These are phyloP conservation scores for Crithidia sp. DNA, from an alignment of 208 protist genomes.

Conservation along the genomic window DNA sequence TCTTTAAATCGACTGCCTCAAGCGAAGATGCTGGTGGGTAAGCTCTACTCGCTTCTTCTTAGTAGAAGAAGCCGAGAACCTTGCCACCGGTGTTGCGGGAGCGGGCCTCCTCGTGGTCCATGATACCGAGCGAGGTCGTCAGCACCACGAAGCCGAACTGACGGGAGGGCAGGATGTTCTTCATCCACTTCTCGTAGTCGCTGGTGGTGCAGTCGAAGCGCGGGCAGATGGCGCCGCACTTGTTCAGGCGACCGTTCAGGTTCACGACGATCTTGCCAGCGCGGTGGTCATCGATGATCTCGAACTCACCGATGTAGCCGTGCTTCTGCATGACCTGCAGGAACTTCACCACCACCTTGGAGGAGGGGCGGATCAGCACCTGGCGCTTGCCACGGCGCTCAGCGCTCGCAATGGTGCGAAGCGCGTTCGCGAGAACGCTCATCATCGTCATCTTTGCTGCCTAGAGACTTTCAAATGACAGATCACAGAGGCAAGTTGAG, in stretches of 20 bases:
- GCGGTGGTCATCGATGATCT: slow-evolving; percentile 99
- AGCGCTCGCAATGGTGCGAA: slow-evolving; percentile 99
- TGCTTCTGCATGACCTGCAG: slow-evolving; percentile 99
- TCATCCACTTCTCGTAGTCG: slow-evolving; percentile 99
- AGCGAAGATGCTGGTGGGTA: slow-evolving; percentile 10
- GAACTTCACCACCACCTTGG: slow-evolving; percentile 99
- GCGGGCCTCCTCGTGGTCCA: slow-evolving; percentile 99
- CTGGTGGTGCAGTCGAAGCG: slow-evolving; percentile 97
- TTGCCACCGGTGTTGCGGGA: slow-evolving; percentile 99
- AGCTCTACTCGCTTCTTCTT: neutral
- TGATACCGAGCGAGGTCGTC: slow-evolving; percentile 99
- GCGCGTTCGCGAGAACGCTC: slow-evolving; percentile 98
- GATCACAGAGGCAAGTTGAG: neutral
- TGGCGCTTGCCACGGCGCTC: slow-evolving; percentile 99
- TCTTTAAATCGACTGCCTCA: slow-evolving; percentile 9
- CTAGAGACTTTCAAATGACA: slow-evolving; percentile 10
- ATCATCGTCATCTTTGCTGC: slow-evolving; percentile 98
- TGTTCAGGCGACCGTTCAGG: slow-evolving; percentile 99
- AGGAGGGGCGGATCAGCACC: slow-evolving; percentile 98
- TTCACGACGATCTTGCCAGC: slow-evolving; percentile 99
- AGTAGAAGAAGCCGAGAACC: slow-evolving; percentile 97
- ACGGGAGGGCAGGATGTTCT: slow-evolving; percentile 99
- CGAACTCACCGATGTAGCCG: slow-evolving; percentile 99
- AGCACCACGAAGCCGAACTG: slow-evolving; percentile 99
- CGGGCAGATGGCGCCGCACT: slow-evolving; percentile 99